Percentiles rank a stretch among this genome's conserved stretches.
These are phyloP conservation scores for Coemansia sp. DNA, from an alignment of 192 early-diverging fungal species.

Conservation along the genomic window DNA sequence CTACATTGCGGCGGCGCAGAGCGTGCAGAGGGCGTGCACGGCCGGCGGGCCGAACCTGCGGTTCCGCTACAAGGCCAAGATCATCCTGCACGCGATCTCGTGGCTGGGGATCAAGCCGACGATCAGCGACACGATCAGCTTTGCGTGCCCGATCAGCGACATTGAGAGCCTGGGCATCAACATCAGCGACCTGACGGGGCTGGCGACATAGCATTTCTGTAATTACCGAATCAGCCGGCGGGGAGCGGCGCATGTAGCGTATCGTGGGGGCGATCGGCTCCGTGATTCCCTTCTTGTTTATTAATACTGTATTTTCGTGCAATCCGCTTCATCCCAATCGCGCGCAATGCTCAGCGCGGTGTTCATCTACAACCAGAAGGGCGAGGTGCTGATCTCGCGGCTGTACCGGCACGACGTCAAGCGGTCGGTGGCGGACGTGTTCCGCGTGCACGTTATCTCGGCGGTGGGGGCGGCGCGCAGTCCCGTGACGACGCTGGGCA, in stretches of 20 bases:
- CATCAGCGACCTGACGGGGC: conserved; percentile 38
- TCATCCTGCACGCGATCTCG: conserved; percentile 45
- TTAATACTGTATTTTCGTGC: neutral
- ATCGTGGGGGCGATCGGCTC: no score
- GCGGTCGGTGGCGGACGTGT: conserved; percentile 94
- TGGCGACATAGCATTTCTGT: conserved; percentile 3
- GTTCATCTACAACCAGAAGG: conserved; percentile 98
- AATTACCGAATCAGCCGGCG: no score
- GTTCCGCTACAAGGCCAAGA: conserved; percentile 49
- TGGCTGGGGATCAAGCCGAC: conserved; percentile 53
- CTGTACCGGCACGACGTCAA: conserved; percentile 93
- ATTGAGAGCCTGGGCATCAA: conserved; percentile 47
- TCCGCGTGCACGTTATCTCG: conserved; percentile 94
- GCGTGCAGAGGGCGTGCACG: conserved; percentile 37
- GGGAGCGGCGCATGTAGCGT: no score
- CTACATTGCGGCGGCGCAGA: conserved; percentile 33
- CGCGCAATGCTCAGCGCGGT: conserved; percentile 95
- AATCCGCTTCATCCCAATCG: neutral
- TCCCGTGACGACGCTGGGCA: conserved; percentile 86
- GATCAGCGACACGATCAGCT: conserved; percentile 42
- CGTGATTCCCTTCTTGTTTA: no score
- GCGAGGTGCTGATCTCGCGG: conserved; percentile 95
- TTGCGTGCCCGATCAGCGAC: conserved; percentile 44
- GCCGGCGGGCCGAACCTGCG: conserved; percentile 29
- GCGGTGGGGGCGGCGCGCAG: conserved; percentile 67